Base-by-base conservation (phyloP, 805 yeast genomes). In the Kluyveromyces lactis region DNA sequence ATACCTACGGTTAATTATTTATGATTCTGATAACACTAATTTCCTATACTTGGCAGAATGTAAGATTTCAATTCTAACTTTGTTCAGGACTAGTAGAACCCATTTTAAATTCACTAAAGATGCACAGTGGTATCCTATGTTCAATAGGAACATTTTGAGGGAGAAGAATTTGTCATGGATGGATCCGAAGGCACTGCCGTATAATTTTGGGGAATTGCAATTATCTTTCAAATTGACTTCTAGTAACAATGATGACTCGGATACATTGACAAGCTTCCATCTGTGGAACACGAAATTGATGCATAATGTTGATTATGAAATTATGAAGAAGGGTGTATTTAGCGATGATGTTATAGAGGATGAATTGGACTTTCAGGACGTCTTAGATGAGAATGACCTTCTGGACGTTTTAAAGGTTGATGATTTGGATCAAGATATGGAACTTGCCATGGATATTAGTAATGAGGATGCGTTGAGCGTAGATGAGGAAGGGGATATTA, bases 21-120 rank as follows among this genome's bases (percentile, higher is more conserved):
- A 55, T 40, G 64, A 59, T 42, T 52, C 50, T 0, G 36, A 51
- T 16, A 46, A 50, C 19, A 39, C 49, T 4, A 42, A 43, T 12
- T 56, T 54, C 38, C 39, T 58, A 18, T 58, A 58, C 26, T 41
- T 58, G 10, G 63, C 62, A 12, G 63, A 58, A 42, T 50, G 50
- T 2, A 55, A 50, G 47, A 10, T 58, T 9, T 53, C 60, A 3
- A 29, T 58, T 4, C 37, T 52, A 18, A 55, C 54, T n/a, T 24
- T 58, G 11, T 58, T 58, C 42, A 42, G 42, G 31, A 48, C 47
- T 28, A 41, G 41, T 10, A 32, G 40, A 8, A 43, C 45, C n/a
- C 42, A 49, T 33, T 53, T 50, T 31, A 43, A 42, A 19, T 56
- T 55, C 33, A 28, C 44, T 4, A 33, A 41, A 5, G 42, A 39